Base-by-base conservation (phyloP, 1,284 basidiomycete genomes). In the Paramarasmius palmivorus region DNA sequence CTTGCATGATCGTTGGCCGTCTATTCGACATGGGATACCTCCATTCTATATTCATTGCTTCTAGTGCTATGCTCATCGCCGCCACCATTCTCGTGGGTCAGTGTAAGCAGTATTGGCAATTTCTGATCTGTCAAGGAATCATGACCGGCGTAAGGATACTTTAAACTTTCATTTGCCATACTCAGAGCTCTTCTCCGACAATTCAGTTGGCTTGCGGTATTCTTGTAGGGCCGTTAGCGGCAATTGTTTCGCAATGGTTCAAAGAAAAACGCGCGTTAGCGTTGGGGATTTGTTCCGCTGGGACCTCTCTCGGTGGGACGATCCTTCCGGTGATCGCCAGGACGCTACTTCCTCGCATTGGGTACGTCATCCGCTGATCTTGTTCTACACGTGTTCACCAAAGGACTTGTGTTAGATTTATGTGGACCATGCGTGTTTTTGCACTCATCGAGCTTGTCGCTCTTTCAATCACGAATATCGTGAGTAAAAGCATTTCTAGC, bases 21-120 rank as follows among this genome's bases (percentile, higher is more conserved):
- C 65, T 86, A 7, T 83, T 86, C 63, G 84, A 88, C 61, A 58
- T 79, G 2, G 84, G 84, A 17, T 77, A 82, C 61, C 79, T 82
- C 59, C 71, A 70, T 32, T 63, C 73, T 3, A 72, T 82, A 7
- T 70, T 79, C 41, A 58, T 75, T 3, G 54, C 67, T 5, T 76
- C 74, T 17, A 81, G 79, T 42, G 61, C 62, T 2, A 49, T 81
- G 8, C 72, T 85, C 32, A 65, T 84, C 5, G 58, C 73, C 6
- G 73, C 77, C 20, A 78, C 82, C 1, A 81, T 86, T 62, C 71
- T 86, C 47, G 72, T 80, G 12, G 79, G 78, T 0, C 65, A 85
- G 65, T 82, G 82, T 54, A 77, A 65, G 8, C 54, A 75, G 57
- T 87, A 83, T 61, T 86, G 79, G 75, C 83, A 86, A 19, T 80